Evolutionary conservation across 1,284 basidiomycete species (phyloP), one percentile per base, ranked within the genome.

Genomic region (Schizophyllum amplum): DNA sequence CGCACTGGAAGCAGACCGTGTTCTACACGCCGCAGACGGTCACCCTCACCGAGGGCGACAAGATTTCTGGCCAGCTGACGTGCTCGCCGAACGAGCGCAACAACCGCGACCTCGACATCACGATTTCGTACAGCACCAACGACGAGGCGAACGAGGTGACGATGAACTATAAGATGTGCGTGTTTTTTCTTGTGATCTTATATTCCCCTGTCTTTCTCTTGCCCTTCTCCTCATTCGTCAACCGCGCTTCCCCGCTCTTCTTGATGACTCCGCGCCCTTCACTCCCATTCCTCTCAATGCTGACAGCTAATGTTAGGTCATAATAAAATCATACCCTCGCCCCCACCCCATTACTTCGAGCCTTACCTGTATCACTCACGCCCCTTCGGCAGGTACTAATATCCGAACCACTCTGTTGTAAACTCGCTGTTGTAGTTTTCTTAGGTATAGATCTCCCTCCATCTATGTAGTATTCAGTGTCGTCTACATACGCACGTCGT

Each of bases 1-100:
- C 94, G 20, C 94, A 96, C 74, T 95, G 93, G 93, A 97, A 97
- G 88, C 93, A 97, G 84, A 96, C 94, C 56, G 94, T 98, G 46
- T 97, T 98, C 77, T 98, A 98, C 75, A 95, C 94, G 27, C 90
- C 91, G 33, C 79, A 84, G 24, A 93, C 86, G 11, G 65, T 87
- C 55, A 84, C 80, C 11, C 72, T 87, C 51, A 78, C 76, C 48
- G 75, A 86, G 62, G 87, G 85, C 59, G 86, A 97, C 65, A 72
- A 74, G 53, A 84, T 98, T 70, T 72, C 70, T 22, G 95, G 94
- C 27, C 72, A 64, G 42, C 73, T 98, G 50, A 72, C 79, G 21
- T 94, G 93, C 68, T 82, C 87, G 13, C 95, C 94, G 42, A 98
- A 98, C 72, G 77, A 80, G 42, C 83, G 90, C 64, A 98, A 98